phyloP scores from a whole-genome alignment of 2,329 filamentous ascomycete species.

The Teratosphaeria gauchensis region DNA sequence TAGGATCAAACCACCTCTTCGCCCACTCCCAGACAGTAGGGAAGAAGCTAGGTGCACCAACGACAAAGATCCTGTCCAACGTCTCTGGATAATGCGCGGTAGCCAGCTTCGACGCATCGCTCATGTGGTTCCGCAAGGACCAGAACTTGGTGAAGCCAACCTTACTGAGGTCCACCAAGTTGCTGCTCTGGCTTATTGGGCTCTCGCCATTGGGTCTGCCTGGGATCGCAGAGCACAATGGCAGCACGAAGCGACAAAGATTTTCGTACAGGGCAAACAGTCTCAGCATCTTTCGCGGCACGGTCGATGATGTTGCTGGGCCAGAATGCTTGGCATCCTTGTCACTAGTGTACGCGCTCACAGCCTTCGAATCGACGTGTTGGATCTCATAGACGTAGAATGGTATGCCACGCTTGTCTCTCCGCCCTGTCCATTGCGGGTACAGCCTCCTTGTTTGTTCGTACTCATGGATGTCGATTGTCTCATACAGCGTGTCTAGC shows the following conservation, averaged over 20 bases:
- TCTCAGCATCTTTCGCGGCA: slow-evolving; percentile 65
- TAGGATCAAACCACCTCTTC: slow-evolving; percentile 85
- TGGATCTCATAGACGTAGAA: slow-evolving; percentile 85
- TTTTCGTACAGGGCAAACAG: slow-evolving; percentile 93
- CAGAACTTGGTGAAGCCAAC: slow-evolving; percentile 91
- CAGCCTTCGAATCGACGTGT: slow-evolving; percentile 71
- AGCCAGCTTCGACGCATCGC: slow-evolving; percentile 76
- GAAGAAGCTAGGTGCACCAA: slow-evolving; percentile 85
- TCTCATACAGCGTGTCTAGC: slow-evolving; percentile 70
- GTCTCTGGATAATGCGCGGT: slow-evolving; percentile 95
- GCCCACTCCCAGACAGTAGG: slow-evolving; percentile 90
- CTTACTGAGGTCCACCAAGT: slow-evolving; percentile 85
- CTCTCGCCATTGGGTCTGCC: slow-evolving; percentile 64
- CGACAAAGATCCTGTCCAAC: slow-evolving; percentile 74
- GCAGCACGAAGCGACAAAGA: slow-evolving; percentile 76
- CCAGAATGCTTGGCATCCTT: slow-evolving; percentile 11
- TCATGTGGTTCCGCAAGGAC: slow-evolving; percentile 91
- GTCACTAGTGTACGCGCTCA: slow-evolving; percentile 66
- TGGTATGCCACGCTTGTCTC: slow-evolving; percentile 83
- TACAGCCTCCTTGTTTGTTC: slow-evolving; percentile 74
- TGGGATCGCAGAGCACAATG: slow-evolving; percentile 66
- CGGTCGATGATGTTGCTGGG: slow-evolving; percentile 47
- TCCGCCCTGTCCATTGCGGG: slow-evolving; percentile 87
- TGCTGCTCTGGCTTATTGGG: slow-evolving; percentile 81
- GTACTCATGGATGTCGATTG: slow-evolving; percentile 76